phyloP scores from a whole-genome alignment of 306 rosid species.

The Rosa persica region DNA sequence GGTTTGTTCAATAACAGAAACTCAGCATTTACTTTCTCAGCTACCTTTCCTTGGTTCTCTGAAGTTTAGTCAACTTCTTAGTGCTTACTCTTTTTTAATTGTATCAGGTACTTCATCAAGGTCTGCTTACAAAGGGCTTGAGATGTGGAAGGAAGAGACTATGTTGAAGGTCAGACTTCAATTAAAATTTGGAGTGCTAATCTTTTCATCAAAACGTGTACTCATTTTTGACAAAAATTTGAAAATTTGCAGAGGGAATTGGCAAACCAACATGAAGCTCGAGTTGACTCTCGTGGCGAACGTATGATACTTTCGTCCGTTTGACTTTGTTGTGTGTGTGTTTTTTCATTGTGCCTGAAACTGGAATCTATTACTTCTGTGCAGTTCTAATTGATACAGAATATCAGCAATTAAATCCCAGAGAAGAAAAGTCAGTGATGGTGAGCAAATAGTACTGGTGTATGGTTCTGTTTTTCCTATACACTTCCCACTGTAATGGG shows the following conservation, averaged over 20 bases:
- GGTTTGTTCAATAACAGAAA: slow-evolving; percentile 30
- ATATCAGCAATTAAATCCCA: slow-evolving; percentile 53
- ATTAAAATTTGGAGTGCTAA: neutral
- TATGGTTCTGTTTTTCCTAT: neutral
- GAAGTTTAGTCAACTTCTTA: no score
- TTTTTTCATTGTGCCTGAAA: neutral
- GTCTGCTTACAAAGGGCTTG: slow-evolving; percentile 64
- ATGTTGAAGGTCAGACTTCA: slow-evolving; percentile 43
- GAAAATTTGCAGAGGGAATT: slow-evolving; percentile 52
- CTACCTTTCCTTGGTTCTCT: neutral
- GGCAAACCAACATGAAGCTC: slow-evolving; percentile 27
- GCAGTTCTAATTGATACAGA: slow-evolving; percentile 60
- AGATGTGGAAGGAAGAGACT: slow-evolving; percentile 86
- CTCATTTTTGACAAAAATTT: neutral
- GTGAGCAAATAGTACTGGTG: slow-evolving; percentile 35
- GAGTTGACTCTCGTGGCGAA: slow-evolving; percentile 48
- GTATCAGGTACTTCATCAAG: slow-evolving; percentile 76
- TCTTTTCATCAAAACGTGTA: neutral
- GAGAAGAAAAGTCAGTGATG: slow-evolving; percentile 51
- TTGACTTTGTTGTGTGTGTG: neutral
- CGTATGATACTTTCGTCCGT: slow-evolving; percentile 29
- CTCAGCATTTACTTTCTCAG: neutral
- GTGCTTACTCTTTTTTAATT: neutral
- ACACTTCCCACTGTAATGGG: neutral
- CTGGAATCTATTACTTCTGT: neutral